phyloP scores from a whole-genome alignment of 2,329 filamentous ascomycete genomes.

The Diaporthe nobilis region DNA sequence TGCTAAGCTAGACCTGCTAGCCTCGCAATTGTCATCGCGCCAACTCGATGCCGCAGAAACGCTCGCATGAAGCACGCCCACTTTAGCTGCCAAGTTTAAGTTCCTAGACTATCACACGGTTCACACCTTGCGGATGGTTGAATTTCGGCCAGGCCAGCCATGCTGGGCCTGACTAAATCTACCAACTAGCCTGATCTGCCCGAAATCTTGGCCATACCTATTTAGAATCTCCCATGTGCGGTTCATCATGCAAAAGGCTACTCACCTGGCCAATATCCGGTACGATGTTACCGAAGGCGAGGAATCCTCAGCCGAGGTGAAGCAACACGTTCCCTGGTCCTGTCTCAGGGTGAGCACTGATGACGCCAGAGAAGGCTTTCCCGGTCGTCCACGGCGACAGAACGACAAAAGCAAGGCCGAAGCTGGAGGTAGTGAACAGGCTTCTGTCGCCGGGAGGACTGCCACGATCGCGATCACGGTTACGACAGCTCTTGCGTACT shows the following conservation, averaged over 20 bases:
- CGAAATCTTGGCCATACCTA: slow-evolving; percentile 29
- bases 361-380: slow-evolving; percentile 25
- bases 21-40: not conserved
- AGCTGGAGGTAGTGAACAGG: slow-evolving; percentile 5
- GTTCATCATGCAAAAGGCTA: slow-evolving; percentile 10
- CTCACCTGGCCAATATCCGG: slow-evolving; percentile 30
- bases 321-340: slow-evolving; percentile 8
- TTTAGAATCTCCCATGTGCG: slow-evolving; percentile 6
- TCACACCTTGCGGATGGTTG: slow-evolving; percentile 16
- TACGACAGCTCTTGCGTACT: slow-evolving; percentile 19
- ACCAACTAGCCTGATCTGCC: slow-evolving; percentile 32
- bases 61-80: slow-evolving; percentile 26
- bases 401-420: slow-evolving; percentile 25
- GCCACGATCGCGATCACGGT: slow-evolving; percentile 15
- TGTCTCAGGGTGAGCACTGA: slow-evolving; percentile 28
- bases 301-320: slow-evolving; percentile 18
- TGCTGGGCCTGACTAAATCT: slow-evolving; percentile 8
- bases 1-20: slow-evolving; percentile 18
- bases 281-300: slow-evolving; percentile 33
- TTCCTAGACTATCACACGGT: slow-evolving; percentile 24
- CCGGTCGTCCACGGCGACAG: slow-evolving; percentile 11
- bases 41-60: slow-evolving; percentile 10
- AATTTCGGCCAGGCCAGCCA: slow-evolving; percentile 14
- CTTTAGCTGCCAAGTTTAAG: slow-evolving; percentile 34
- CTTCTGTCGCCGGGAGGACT: not conserved